These are phyloP conservation scores for Podila horticola DNA, from an alignment of 192 early-diverging fungal species.

Conservation along the genomic window DNA sequence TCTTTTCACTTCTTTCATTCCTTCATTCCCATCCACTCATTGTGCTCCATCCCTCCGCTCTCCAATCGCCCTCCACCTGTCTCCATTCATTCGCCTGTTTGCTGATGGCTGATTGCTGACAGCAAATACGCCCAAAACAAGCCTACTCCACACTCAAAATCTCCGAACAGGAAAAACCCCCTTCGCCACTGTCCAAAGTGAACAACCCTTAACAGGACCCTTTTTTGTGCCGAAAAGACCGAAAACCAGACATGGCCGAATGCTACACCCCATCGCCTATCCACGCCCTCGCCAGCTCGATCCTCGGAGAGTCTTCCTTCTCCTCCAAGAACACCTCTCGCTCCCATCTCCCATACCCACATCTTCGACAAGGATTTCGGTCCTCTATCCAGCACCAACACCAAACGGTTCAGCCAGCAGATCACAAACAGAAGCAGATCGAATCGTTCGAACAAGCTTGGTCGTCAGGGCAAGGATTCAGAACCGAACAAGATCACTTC, in stretches of 20 bases:
- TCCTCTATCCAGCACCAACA: neutral
- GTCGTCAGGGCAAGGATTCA: slow-evolving; percentile 11
- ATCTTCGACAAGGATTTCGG: neutral
- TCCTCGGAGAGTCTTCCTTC: slow-evolving; percentile 37
- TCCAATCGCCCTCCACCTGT: neutral
- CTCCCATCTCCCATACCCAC: neutral
- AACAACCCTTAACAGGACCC: neutral
- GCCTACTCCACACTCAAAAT: no score
- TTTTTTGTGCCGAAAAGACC: neutral
- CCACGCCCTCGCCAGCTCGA: slow-evolving; percentile 27
- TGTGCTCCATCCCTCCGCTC: neutral
- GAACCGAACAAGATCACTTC: neutral
- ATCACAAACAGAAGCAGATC: neutral
- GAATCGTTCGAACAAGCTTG: slow-evolving; percentile 22
- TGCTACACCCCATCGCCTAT: slow-evolving; percentile 38
- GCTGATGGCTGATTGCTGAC: no score
- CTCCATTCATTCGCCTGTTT: neutral
- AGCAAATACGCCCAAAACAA: no score
- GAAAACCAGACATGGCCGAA: slow-evolving; percentile 13
- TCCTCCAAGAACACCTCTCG: slow-evolving; percentile 3
- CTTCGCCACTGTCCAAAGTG: no score
- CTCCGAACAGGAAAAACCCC: no score
- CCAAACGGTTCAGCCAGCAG: neutral
- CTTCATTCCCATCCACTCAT: neutral
- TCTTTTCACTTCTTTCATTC: neutral